Conservation (phyloP, 139 green algal genomes). For the Trebouxia sp. region DNA sequence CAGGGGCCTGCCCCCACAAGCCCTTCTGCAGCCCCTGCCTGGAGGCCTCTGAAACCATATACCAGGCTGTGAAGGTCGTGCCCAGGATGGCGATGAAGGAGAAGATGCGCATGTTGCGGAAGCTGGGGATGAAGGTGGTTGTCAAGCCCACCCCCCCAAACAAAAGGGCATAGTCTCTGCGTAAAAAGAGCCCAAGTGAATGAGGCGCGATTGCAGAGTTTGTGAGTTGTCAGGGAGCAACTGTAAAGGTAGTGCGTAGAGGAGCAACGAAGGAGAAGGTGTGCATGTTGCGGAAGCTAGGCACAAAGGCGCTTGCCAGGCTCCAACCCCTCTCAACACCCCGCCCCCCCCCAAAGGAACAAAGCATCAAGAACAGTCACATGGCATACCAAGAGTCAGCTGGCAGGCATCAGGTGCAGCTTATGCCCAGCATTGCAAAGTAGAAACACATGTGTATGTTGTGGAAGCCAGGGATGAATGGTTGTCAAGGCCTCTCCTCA, state of each 20-base stretch:
- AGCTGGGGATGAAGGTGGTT: slow-evolving; percentile 29
- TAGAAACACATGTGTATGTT: no score
- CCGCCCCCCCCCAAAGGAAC: no score
- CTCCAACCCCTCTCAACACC: not conserved
- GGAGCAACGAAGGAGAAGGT: slow-evolving; percentile 23
- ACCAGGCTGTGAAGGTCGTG: slow-evolving; percentile 39
- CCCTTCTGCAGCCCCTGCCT: not conserved
- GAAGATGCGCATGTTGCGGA: slow-evolving; percentile 42
- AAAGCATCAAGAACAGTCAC: no score
- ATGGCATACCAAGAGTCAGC: no score
- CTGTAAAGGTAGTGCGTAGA: slow-evolving; percentile 35
- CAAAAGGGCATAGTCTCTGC: slow-evolving; percentile 36
- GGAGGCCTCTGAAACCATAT: not conserved
- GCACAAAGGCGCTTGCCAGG: not conserved
- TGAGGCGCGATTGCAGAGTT: no score
- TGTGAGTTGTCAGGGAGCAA: no score
- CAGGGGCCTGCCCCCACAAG: not conserved
- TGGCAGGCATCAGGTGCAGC: no score
- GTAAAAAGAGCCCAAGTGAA: not conserved
- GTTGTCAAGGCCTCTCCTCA: no score
- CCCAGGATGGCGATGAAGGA: slow-evolving; percentile 35
- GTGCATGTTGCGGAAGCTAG: slow-evolving; percentile 34
- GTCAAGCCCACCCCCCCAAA: slow-evolving; percentile 28
- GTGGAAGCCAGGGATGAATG: no score
- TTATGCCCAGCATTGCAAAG: no score